A percentile compares a stretch with the other conserved stretches of the same genome.
These are phyloP conservation scores for Hylodesmum podocarpum DNA, from an alignment of 306 rosid genomes.

Conservation along the genomic window DNA sequence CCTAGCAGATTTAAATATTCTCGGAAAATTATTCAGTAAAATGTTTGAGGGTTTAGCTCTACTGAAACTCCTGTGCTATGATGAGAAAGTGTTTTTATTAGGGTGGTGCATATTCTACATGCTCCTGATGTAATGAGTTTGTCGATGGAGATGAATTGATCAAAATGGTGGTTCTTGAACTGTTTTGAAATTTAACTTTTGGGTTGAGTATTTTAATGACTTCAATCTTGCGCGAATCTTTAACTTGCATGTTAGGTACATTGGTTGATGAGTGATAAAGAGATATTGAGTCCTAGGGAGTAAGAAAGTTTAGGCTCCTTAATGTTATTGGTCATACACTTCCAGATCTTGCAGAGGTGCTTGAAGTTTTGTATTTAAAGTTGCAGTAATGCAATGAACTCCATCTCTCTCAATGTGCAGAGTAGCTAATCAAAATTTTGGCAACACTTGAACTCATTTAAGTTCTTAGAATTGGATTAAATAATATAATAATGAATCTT, in stretches of 20 bases:
- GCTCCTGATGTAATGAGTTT: background rate
- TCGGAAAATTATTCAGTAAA: background rate
- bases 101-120: background rate
- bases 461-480: background rate
- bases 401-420: background rate
- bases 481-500: background rate
- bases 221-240: background rate
- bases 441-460: constrained; percentile 8
- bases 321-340: background rate
- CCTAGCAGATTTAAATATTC: background rate
- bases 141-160: background rate
- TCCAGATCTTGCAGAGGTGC: constrained; percentile 8
- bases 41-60: background rate
- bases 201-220: background rate
- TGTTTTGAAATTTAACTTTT: background rate
- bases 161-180: background rate
- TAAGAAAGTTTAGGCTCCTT: background rate
- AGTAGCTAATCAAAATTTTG: background rate
- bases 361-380: constrained; percentile 13
- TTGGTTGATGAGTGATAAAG: background rate
- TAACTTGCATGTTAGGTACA: background rate
- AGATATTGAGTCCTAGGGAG: background rate
- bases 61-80: background rate
- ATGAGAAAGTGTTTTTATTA: constrained; percentile 8
- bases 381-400: background rate